Conservation (phyloP, 306 rosid species). For the Casuarina cunninghamiana region DNA sequence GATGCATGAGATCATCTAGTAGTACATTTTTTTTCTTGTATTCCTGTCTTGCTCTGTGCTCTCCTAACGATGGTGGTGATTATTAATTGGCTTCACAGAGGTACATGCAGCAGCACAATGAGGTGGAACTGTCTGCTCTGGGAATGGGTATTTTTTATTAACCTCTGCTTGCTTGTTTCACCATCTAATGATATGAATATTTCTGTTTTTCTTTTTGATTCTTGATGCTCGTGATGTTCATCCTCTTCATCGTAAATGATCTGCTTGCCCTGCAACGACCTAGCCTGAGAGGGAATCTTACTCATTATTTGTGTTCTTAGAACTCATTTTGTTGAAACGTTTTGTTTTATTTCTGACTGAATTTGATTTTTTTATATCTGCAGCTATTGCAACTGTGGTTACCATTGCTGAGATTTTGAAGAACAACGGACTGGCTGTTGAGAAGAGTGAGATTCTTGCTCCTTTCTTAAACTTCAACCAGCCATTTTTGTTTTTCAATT, state of each 20-base stretch:
- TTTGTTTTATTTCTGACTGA: background rate
- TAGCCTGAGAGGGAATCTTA: too few relatives aligned
- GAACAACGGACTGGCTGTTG: constrained; percentile 75
- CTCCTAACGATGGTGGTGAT: background rate
- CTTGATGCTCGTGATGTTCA: background rate
- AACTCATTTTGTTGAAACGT: background rate
- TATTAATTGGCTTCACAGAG: constrained; percentile 42
- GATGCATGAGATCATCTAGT: background rate
- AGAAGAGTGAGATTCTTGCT: constrained; percentile 54
- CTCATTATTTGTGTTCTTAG: background rate
- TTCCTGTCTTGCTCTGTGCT: background rate
- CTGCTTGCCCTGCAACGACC: too few relatives aligned
- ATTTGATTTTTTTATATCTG: constrained; percentile 1
- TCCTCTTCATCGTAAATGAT: too few relatives aligned
- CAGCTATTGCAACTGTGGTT: constrained; percentile 84
- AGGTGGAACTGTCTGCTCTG: constrained; percentile 79
- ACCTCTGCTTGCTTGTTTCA: background rate
- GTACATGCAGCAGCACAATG: constrained; percentile 77
- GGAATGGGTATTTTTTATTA: constrained; percentile 66
- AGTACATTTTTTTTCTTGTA: background rate
- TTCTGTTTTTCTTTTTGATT: background rate
- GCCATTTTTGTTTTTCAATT: background rate
- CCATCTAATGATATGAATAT: background rate
- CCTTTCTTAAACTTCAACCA: background rate
- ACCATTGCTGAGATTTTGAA: constrained; percentile 80